Evolutionary conservation across 805 yeast species (phyloP), one percentile per base, ranked within the genome.

Genomic region (Lipomyces oligophaga): DNA sequence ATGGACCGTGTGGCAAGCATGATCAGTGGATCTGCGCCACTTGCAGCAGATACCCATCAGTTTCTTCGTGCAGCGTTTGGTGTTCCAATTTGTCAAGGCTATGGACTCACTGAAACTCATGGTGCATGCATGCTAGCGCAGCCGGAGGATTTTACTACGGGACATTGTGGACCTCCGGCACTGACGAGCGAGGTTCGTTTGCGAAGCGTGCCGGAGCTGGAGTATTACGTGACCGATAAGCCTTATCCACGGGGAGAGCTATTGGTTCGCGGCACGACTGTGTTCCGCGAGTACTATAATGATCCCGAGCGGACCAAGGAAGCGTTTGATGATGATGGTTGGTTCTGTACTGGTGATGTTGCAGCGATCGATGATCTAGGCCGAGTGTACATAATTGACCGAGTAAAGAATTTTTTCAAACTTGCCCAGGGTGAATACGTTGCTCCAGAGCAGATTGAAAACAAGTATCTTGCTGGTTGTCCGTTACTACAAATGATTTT

Each of bases 361-460:
- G 85, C 78, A 0, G 64, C 64, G 44, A 64, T 82, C 39, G 77
- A 75, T 43, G 48, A 54, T 1, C 64, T 67, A 6, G 85, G 88
- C 11, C 71, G 81, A 36, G 61, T 84, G 13, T 69, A 66, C 41
- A 78, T 83, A 46, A 73, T 83, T 58, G 93, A 84, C 60, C 72
- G 93, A 52, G 87, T 83, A 33, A 83, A 83, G 69, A 84, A 83
- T 66, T 82, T 83, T 67, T 83, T 83, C 72, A 83, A 83, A 34
- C 43, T 52, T 11, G 38, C 56, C 10, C 56, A 52, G 41, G 56
- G 56, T 10, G 56, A 52, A 64, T 83, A 83, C 63, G 76, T 83
- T 43, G 83, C 87, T 0, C 84, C 87, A n/a, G 93, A 83, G 59
- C 80, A 78, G 65, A 77, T 83, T 55, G 90, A 83, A 62, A 81